Percentiles rank a stretch among this genome's conserved stretches.
Conservation (phyloP, 1,284 basidiomycete genomes). For the Hemileia vastatrix region DNA sequence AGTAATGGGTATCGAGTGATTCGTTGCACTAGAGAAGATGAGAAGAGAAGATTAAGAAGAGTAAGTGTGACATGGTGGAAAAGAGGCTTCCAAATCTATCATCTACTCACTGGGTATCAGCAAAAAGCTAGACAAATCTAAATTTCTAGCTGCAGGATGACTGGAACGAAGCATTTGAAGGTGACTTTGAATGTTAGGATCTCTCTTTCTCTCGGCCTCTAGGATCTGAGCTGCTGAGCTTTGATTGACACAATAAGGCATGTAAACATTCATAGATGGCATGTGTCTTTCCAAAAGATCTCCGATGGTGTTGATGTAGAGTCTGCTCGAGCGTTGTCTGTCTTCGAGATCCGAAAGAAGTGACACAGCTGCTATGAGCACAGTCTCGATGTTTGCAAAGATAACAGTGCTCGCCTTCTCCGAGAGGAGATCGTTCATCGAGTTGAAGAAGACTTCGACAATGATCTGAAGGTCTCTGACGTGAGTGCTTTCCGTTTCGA, state of each 20-base stretch:
- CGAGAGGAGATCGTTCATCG: constrained; percentile 63
- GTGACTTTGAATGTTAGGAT: constrained; percentile 57
- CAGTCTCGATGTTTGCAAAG: constrained; percentile 84
- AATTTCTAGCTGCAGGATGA: constrained; percentile 63
- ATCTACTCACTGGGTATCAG: constrained; percentile 67
- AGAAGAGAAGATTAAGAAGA: constrained; percentile 2
- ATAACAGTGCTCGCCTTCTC: constrained; percentile 68
- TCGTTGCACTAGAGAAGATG: constrained; percentile 65
- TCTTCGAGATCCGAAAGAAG: constrained; percentile 65
- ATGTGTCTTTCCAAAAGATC: constrained; percentile 71
- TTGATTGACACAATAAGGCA: constrained; percentile 88
- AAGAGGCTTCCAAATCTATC: background rate
- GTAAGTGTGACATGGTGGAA: background rate
- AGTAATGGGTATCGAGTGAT: constrained; percentile 83
- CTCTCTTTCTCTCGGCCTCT: constrained; percentile 60
- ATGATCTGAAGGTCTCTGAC: constrained; percentile 81
- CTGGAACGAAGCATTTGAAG: constrained; percentile 65
- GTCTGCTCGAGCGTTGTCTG: constrained; percentile 74
- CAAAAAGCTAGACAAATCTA: constrained; percentile 82
- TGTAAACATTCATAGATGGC: constrained; percentile 65
- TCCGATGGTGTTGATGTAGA: constrained; percentile 79
- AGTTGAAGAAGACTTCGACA: constrained; percentile 78
- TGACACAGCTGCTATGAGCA: constrained; percentile 24
- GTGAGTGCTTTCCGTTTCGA: constrained; percentile 74
- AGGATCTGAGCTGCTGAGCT: constrained; percentile 66